Percentiles rank a stretch among this genome's conserved stretches.
Conservation (phyloP, 257 asterid genomes). For the Marsdenia floribunda region DNA sequence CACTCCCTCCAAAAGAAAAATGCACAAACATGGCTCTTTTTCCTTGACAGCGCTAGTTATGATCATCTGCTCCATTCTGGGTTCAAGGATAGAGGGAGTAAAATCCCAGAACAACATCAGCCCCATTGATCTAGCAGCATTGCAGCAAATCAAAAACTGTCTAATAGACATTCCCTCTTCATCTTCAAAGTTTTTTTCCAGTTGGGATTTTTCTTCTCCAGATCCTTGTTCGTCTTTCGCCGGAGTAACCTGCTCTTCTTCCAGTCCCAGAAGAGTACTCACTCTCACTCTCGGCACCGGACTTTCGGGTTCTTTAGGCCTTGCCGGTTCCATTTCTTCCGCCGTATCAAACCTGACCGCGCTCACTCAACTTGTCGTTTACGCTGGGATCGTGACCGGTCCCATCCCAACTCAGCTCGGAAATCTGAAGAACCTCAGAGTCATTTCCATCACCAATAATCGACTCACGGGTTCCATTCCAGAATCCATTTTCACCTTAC, state of each 20-base stretch:
- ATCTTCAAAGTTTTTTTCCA: constrained; percentile 43
- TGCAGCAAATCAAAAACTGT: constrained; percentile 48
- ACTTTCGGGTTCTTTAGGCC: constrained; percentile 58
- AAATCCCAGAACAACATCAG: constrained; percentile 2
- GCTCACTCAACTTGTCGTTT: constrained; percentile 57
- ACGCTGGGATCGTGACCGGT: constrained; percentile 77
- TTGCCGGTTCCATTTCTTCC: constrained; percentile 58
- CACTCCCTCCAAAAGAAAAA: background rate
- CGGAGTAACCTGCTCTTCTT: constrained; percentile 52
- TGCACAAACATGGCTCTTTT: background rate
- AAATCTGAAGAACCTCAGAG: constrained; percentile 39
- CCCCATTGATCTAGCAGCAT: constrained; percentile 45
- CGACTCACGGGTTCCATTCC: constrained; percentile 60
- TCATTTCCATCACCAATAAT: constrained; percentile 57
- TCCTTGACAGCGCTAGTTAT: constrained; percentile 3
- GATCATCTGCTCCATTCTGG: background rate
- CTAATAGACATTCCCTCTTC: constrained; percentile 48
- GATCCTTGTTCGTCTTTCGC: constrained; percentile 70
- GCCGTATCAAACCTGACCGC: constrained; percentile 41
- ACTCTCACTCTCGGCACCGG: constrained; percentile 64
- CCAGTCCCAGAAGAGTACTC: constrained; percentile 17
- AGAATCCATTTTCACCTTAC: constrained; percentile 27
- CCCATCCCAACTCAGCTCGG: constrained; percentile 45
- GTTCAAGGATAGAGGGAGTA: background rate
- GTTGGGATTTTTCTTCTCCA: constrained; percentile 55